Evolutionary conservation across 345 rosid species (phyloP), one percentile per base, ranked within the genome.

Genomic region (Hibiscus trionum): DNA sequence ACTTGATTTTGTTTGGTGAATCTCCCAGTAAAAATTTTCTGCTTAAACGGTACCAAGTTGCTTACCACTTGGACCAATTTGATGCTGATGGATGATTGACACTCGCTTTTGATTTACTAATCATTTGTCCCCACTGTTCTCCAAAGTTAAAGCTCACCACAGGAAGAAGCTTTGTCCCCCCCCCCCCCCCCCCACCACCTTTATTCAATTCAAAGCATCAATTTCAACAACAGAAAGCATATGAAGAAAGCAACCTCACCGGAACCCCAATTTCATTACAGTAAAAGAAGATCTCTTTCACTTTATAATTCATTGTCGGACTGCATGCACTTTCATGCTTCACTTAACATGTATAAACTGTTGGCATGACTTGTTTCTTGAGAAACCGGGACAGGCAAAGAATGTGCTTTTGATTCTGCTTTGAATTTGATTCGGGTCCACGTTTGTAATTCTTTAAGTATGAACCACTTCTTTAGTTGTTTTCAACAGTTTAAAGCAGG

Each of bases 391-490:
- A 15, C 39, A 67, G 39, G 15, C 58, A 50, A 67, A 47, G 71
- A 67, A 49, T 26, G 44, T 67, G 71, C 44, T 46, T 66, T 66
- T 3, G 57, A 46, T 46, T 66, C 56, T 24, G 56, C 70, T 67
- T 67, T 67, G 44, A n/a, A 67, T 67, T 49, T 49, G 71, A 67
- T 67, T 67, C 58, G 24, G 42, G 39, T 67, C 71, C 58, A 67
- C 42, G 29, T 16, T 15, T 27, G 37, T 21, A 70, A 24, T 57
- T 70, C 73, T 56, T 70, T 57, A 70, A 57, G 55, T 37, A 39
- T 37, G 63, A 70, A 3, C 24, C 52, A 19, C 55, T 70, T 58
- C 73, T 71, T 71, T 71, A 50, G 16, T 16, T 49, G n/a, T 50
- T 68, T 42, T 49, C 59, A n/a, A 16, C 24, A 68, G 59, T 52